These are phyloP conservation scores for Salinomyces thailandicus DNA, from an alignment of 2,329 filamentous ascomycete genomes.

Conservation along the genomic window DNA sequence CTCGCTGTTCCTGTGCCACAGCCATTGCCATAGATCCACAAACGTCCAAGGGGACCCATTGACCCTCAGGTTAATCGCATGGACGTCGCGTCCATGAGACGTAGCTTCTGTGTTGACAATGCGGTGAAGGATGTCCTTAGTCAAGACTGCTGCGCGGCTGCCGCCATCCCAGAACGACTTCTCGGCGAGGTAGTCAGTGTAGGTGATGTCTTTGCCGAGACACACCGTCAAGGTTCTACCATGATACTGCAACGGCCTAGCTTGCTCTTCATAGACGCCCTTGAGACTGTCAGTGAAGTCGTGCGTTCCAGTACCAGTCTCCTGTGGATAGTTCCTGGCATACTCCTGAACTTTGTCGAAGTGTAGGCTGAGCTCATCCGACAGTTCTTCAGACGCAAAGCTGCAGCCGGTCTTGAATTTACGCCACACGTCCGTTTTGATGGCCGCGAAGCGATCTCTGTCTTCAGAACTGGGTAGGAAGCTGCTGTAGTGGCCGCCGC, in stretches of 20 bases:
- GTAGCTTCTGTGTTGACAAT: background rate
- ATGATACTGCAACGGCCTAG: background rate
- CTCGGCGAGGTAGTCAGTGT: background rate
- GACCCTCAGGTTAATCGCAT: background rate
- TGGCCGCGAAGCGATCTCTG: background rate
- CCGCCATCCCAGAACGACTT: background rate
- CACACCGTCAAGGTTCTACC: background rate
- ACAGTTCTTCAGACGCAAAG: background rate
- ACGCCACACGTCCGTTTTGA: background rate
- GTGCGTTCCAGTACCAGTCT: constrained; percentile 1
- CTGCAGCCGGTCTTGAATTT: background rate
- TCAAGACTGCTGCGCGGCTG: background rate
- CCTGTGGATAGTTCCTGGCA: background rate
- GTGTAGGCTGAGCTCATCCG: background rate
- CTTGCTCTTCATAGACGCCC: background rate
- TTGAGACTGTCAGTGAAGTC: background rate
- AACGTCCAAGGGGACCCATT: too few species aligned
- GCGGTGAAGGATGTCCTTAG: background rate
- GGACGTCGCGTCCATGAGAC: background rate
- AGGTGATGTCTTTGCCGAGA: constrained; percentile 1
- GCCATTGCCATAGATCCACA: constrained; percentile 2
- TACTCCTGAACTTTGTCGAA: background rate
- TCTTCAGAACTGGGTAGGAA: background rate
- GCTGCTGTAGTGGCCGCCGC: constrained; percentile 1
- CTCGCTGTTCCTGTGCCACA: constrained; percentile 2